A percentile compares a stretch with the other conserved stretches of the same genome.
Evolutionary conservation across 2,329 filamentous ascomycete genomes (phyloP).

Genomic region (Trichophyton simii): DNA sequence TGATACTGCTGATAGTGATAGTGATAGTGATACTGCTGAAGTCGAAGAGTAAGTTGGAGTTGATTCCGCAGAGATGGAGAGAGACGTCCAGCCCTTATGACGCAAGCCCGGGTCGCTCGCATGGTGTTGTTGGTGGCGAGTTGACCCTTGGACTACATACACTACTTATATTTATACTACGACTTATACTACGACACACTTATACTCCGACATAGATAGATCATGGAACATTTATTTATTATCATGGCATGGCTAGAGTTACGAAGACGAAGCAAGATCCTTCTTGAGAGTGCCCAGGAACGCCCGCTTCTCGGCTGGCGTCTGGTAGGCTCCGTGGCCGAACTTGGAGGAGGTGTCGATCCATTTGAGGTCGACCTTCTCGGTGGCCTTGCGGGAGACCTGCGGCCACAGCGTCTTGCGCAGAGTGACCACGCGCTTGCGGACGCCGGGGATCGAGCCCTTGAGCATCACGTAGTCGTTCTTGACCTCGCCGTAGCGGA

Average conservation of each 20-base stretch:
- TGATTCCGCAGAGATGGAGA: not conserved
- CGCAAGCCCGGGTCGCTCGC: not conserved
- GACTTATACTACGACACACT: no score
- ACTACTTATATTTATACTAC: not conserved
- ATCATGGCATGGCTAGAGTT: not conserved
- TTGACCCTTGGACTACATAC: not conserved
- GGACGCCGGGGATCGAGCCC: conserved; percentile 92
- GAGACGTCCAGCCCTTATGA: not conserved
- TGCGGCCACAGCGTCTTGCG: conserved; percentile 98
- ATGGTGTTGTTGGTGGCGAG: not conserved
- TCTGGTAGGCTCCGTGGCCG: conserved; percentile 99
- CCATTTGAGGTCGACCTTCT: conserved; percentile 99
- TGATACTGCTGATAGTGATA: not conserved
- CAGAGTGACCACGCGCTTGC: conserved; percentile 99
- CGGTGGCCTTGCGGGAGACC: conserved; percentile 86
- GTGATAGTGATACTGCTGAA: not conserved
- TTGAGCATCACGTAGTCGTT: conserved; percentile 98
- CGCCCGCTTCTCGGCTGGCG: conserved; percentile 91
- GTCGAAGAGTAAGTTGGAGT: not conserved
- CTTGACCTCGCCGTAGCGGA: conserved; percentile 97
- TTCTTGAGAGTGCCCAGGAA: conserved; percentile 99
- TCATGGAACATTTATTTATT: not conserved
- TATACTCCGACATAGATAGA: not conserved
- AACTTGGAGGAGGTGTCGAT: conserved; percentile 99
- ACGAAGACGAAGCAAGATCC: conserved; percentile 48